Base-by-base conservation (phyloP, 352 stramenopile genomes). In the Thalassiosira sp. region DNA sequence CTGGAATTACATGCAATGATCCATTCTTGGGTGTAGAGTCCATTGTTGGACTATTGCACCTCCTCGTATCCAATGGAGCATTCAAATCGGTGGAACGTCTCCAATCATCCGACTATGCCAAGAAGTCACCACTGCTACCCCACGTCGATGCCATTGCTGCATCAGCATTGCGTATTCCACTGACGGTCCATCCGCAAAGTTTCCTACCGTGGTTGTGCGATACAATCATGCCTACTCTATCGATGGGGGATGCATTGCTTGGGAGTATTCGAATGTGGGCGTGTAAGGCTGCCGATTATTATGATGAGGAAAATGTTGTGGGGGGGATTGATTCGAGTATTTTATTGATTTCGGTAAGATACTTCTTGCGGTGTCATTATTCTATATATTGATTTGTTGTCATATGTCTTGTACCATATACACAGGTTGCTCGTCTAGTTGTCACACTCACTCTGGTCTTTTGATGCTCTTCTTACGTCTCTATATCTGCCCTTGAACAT, bases 121-220 rank as follows among this genome's bases (percentile, higher is more conserved):
- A 72, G 25, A 76, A 69, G 8, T n/a, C 28, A n/a, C n/a, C n/a
- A 3, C 13, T 54, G 33, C 28, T 85, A 16, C 56, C 64, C 40
- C 27, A 59, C 48, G 27, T 59, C 1, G 68, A 88, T 46, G 45
- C 52, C 3, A 68, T 87, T 58, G 72, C 85, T 1, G 74, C 61
- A 15, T 48, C 84, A 2, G 76, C 83, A 13, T 33, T 88, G 5
- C n/a, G 35, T 7, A 84, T 91, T 25, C 71, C 77, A 31, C 31
- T 59, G 10, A 49, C 13, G 70, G 66, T 83, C 8, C 37, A 90
- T 80, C 86, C 88, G 1, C 51, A 64, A 28, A 49, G 27, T 6
- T 92, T 85, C 66, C 31, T 79, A 35, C 63, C 63, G 2, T 89
- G 90, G 62, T 48, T 94, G n/a, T 64, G 65, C 35, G 60, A 89